Evolutionary conservation across 1,284 basidiomycete species (phyloP).

Genomic region (Sporisorium exsertum): DNA sequence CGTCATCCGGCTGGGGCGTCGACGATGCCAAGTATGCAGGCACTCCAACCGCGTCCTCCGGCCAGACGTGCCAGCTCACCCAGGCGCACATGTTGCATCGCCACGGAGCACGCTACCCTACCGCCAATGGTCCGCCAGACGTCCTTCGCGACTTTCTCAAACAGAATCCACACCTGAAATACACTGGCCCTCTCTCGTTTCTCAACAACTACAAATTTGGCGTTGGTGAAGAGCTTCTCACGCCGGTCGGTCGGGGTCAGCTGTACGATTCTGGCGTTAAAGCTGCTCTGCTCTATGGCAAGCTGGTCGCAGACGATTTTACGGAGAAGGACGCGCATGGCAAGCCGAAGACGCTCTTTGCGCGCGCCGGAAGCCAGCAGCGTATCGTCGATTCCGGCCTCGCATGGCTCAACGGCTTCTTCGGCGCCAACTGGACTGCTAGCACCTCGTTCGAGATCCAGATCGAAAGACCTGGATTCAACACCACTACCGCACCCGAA

Average conservation of each 20-base stretch:
- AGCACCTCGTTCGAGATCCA: slow-evolving; percentile 62
- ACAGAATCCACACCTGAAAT: slow-evolving; percentile 30
- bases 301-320: slow-evolving; percentile 37
- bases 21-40: slow-evolving; percentile 59
- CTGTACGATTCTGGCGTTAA: slow-evolving; percentile 59
- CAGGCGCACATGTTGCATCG: slow-evolving; percentile 66
- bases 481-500: slow-evolving; percentile 66
- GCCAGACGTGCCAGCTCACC: slow-evolving; percentile 49
- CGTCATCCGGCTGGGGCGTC: slow-evolving; percentile 58
- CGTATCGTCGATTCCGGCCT: slow-evolving; percentile 65
- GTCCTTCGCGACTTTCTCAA: slow-evolving; percentile 38
- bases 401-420: slow-evolving; percentile 59
- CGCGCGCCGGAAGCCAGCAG: slow-evolving; percentile 65
- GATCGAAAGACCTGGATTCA: slow-evolving; percentile 61
- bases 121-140: slow-evolving; percentile 37
- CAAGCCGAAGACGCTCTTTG: slow-evolving; percentile 54
- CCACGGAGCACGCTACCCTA: slow-evolving; percentile 66
- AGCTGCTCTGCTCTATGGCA: slow-evolving; percentile 55
- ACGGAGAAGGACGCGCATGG: slow-evolving; percentile 21
- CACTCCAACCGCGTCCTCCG: slow-evolving; percentile 32
- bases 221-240: slow-evolving; percentile 63
- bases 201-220: slow-evolving; percentile 59
- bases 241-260: slow-evolving; percentile 62
- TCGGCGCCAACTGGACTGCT: slow-evolving; percentile 41
- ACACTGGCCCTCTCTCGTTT: slow-evolving; percentile 57